Percentiles rank a stretch among this genome's conserved stretches.
phyloP scores from a whole-genome alignment of 352 stramenopile species.

The Pythium pectinolyticum region DNA sequence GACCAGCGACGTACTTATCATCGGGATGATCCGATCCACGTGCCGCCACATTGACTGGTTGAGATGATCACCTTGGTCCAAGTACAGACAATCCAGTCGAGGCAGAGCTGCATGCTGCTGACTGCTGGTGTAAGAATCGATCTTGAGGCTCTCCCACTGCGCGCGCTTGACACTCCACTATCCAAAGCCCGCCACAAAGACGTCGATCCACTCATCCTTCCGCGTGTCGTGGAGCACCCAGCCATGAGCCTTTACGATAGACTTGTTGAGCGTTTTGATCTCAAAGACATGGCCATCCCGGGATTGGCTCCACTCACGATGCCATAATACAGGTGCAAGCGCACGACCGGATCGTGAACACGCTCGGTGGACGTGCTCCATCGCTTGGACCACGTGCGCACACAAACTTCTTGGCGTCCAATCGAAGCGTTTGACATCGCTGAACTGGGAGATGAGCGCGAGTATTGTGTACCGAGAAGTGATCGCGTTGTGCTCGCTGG shows the following conservation, averaged over 20 bases:
- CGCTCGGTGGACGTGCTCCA: background rate
- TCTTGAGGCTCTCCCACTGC: background rate
- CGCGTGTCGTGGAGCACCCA: slow-evolving; percentile 30
- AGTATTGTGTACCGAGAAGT: slow-evolving; percentile 7
- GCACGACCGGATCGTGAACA: background rate
- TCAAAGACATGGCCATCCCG: background rate
- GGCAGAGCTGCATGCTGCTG: too few species aligned
- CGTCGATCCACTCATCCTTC: slow-evolving; percentile 30
- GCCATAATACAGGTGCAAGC: background rate
- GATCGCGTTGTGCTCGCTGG: background rate
- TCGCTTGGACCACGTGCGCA: background rate
- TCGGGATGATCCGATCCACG: too few species aligned
- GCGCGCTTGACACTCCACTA: slow-evolving; percentile 26
- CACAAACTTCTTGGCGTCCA: background rate
- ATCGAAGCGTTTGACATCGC: background rate
- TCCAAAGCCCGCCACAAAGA: slow-evolving; percentile 36
- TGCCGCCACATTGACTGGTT: too few species aligned
- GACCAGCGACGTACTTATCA: background rate
- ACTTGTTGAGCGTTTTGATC: background rate
- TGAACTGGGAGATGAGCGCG: background rate
- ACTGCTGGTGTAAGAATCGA: too few species aligned
- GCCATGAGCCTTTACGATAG: background rate
- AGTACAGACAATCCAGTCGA: too few species aligned
- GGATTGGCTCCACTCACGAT: background rate
- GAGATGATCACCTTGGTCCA: too few species aligned